Base-by-base conservation (phyloP, 768 basidiomycete genomes). In the Wakefieldia striispora region DNA sequence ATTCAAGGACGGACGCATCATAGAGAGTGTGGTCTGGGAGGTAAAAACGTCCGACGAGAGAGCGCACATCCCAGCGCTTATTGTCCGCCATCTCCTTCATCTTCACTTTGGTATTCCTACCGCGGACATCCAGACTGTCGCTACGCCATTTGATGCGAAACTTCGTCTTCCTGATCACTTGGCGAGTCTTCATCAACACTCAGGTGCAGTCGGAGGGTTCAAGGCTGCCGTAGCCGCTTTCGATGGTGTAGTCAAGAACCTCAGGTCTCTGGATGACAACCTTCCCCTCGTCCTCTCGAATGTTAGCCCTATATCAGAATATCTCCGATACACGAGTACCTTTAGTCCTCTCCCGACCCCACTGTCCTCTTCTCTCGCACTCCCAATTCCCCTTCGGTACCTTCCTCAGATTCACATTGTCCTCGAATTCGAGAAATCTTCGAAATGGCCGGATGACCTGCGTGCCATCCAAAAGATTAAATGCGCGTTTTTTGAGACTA, bases 1-100 rank as follows among this genome's bases (percentile, higher is more conserved):
- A 34, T 99, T 99, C 76, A 95, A 97, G 67, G 95, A 99, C 59
- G 95, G 95, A 1, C 79, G 86, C 16, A 97, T 98, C 53, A 63
- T 80, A 6, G 93, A 97, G 67, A 91, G 88, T 57, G 92, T 97
- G n/a, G 94, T 98, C 3, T 99, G 97, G 97, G 88, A 97, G 17
- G 82, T 91, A 8, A 78, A 81, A 52, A 86, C 81, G 3, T 76
- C 79, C 0, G 92, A 95, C 44, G 91, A 93, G 52, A 84, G 91
- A 23, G 75, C 83, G 0, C 79, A 84, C 53, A 83, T 98, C 24
- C 92, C 93, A 0, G 71, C 75, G 13, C 75, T 80, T 70, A 81
- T 97, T 57, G 82, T 91, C 23, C 70, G 73, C 19, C 84, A 94
- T 69, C 68, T 97, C 35, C 77, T 99, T 10, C 61, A 74, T 16